phyloP scores from a whole-genome alignment of 768 basidiomycete species.

The Serendipita vermifera region DNA sequence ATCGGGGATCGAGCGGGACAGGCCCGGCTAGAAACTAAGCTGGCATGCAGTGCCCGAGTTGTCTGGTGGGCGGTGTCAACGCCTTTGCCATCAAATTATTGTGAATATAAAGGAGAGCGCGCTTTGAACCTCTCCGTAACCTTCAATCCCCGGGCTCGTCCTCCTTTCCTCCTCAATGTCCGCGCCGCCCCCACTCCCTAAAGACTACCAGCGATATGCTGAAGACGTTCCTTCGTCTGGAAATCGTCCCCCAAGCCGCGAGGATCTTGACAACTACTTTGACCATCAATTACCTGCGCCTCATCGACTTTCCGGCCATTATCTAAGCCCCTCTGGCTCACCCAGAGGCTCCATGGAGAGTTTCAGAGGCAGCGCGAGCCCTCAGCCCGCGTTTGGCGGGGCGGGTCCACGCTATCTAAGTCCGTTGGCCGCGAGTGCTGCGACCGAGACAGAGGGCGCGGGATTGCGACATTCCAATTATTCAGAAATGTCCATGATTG shows the following conservation, averaged over 20 bases:
- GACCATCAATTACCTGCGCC: slow-evolving; percentile 5
- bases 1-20: no score
- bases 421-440: background rate
- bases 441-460: slow-evolving; percentile 7
- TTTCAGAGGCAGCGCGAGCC: background rate
- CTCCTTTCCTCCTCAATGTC: background rate
- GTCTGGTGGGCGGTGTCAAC: no score
- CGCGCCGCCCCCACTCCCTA: background rate
- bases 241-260: background rate
- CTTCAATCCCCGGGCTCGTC: background rate
- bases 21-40: no score
- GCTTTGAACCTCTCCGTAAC: no score
- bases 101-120: no score
- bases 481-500: slow-evolving; percentile 4
- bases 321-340: background rate
- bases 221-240: background rate
- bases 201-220: background rate
- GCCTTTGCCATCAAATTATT: no score
- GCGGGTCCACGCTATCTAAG: background rate
- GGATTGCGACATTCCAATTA: slow-evolving; percentile 1
- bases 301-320: background rate
- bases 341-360: background rate
- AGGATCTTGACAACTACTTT: slow-evolving; percentile 9
- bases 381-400: background rate
- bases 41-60: no score